Conservation (phyloP, 371 early-diverging fungal species). For the Mortierella sp. region DNA sequence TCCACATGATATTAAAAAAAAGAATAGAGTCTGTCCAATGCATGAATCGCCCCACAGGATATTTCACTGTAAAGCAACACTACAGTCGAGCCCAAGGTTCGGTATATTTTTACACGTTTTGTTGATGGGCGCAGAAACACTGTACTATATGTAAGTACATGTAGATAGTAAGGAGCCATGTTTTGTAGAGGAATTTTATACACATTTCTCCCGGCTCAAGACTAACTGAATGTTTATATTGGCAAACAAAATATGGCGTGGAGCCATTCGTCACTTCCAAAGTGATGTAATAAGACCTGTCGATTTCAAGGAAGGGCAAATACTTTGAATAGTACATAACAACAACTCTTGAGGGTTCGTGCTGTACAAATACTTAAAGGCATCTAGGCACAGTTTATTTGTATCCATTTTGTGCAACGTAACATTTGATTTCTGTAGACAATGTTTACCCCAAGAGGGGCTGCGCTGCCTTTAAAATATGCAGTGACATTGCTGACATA, state of each 20-base stretch:
- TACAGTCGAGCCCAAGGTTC: neutral
- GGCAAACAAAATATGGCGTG: neutral
- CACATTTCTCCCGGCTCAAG: too few species aligned
- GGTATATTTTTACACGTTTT: neutral
- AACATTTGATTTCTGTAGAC: neutral
- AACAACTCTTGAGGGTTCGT: too few species aligned
- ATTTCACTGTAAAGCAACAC: neutral
- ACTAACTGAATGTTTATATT: neutral
- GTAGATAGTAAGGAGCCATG: neutral
- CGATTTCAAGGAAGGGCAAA: too few species aligned
- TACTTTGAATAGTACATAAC: too few species aligned
- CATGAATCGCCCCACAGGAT: neutral
- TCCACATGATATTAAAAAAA: neutral
- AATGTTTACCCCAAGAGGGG: neutral
- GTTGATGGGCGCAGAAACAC: neutral
- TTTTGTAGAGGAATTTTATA: neutral
- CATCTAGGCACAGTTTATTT: neutral
- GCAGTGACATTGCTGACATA: neutral
- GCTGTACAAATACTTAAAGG: neutral
- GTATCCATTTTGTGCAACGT: too few species aligned
- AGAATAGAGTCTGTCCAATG: neutral
- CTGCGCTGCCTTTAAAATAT: neutral
- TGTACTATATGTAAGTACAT: neutral
- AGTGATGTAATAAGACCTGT: too few species aligned
- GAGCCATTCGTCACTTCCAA: too few species aligned